Evolutionary conservation across 1,284 basidiomycete species (phyloP), one percentile per base, ranked within the genome.

Genomic region (Cutaneotrichosporon sp.): DNA sequence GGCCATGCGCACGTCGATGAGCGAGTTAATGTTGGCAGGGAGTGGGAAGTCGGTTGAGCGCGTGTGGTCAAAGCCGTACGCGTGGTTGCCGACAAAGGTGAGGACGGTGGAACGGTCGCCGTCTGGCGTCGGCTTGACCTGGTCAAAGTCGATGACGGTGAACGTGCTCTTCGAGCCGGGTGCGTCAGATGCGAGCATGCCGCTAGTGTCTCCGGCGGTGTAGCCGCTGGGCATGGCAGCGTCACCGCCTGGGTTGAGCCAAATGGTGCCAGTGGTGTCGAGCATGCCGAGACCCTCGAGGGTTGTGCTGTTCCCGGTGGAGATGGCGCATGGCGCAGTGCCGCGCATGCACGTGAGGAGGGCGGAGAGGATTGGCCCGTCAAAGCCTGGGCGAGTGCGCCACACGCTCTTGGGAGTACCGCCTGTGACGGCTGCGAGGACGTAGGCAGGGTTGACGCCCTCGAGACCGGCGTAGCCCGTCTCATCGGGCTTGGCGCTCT

Each of bases 81-180:
- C 68, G 47, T 69, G 68, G 26, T 56, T 38, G 30, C 63, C 60
- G 47, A 66, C 64, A 63, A 66, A 63, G 16, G 63, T 60, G 56
- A 63, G 22, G 18, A 60, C 59, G 14, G 59, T 56, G 2, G 61
- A 63, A 50, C 56, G 59, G 31, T 61, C 51, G 42, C 61, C 61
- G 9, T 49, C 34, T 18, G 51, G 30, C 11, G 61, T 66, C 55
- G 26, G n/a, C 21, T 30, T 30, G 31, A 65, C 18, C 59, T 69
- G 58, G 65, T 69, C 65, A 56, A 69, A 66, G 61, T 69, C 67
- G 59, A 69, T 56, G 38, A 66, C 22, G 0, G 65, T 61, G 56
- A 61, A 69, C n/a, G 67, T 61, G 52, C 13, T 21, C 26, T 55
- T 50, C 34, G 59, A 65, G 31, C 32, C 56, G 8, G 62, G 61